phyloP scores from a whole-genome alignment of 1,284 basidiomycete genomes.

The Volvariella surrecta region DNA sequence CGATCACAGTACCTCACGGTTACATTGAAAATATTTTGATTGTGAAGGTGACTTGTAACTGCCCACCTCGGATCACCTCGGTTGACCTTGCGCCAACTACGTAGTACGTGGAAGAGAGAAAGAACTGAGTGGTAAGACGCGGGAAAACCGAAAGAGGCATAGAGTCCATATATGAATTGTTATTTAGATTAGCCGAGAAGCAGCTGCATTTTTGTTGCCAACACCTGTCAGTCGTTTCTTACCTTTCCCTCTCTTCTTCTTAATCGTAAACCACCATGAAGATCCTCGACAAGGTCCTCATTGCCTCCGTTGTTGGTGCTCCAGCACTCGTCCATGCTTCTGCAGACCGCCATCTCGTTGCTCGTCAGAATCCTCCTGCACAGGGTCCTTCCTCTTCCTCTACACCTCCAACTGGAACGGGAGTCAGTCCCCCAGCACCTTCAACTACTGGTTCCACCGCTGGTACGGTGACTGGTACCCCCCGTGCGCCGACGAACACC shows the following conservation, averaged over 20 bases:
- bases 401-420: conserved; percentile 4
- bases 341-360: conserved; percentile 15
- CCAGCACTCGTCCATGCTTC: conserved; percentile 22
- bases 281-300: conserved; percentile 11
- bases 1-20: too few relatives aligned
- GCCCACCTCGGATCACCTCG: too few relatives aligned
- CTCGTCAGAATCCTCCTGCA: conserved; percentile 4
- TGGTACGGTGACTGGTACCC: conserved; percentile 16
- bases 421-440: conserved; percentile 4
- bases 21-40: too few relatives aligned
- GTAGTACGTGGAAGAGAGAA: too few relatives aligned
- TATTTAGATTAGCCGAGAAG: too few relatives aligned
- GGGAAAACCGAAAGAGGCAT: too few relatives aligned
- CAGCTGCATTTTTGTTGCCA: too few relatives aligned
- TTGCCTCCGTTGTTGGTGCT: conserved; percentile 20
- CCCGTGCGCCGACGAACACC: conserved; percentile 23
- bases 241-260: conserved; percentile 11
- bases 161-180: too few relatives aligned
- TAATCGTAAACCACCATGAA: conserved; percentile 12
- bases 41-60: too few relatives aligned
- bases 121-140: too few relatives aligned
- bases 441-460: conserved; percentile 7
- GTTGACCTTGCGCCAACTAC: too few relatives aligned
- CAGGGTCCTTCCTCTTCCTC: conserved; percentile 2
- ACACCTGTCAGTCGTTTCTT: conserved; percentile 12